Conservation (phyloP, 306 rosid species). For the Hippophae rhamnoides region DNA sequence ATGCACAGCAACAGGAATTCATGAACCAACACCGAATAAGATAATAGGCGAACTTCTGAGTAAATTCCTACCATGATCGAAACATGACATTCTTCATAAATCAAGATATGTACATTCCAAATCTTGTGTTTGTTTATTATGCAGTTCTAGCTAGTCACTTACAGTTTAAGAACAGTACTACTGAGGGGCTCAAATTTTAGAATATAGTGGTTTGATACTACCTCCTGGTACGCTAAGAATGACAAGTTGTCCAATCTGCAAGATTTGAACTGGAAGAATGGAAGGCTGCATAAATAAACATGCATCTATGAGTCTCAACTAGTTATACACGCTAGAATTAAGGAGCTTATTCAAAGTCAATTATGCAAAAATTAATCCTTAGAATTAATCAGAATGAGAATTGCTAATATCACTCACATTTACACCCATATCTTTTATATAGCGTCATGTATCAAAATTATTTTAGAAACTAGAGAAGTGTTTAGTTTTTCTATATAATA, state of each 20-base stretch:
- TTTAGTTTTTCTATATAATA: no score
- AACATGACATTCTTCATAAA: neutral
- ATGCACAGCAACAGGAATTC: neutral
- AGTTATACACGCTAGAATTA: neutral
- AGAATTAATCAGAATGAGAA: neutral
- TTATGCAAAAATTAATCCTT: neutral
- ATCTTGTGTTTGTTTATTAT: neutral
- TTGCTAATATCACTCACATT: no score
- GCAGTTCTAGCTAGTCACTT: neutral
- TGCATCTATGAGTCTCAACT: neutral
- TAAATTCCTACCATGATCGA: neutral
- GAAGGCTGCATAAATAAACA: constrained; percentile 17
- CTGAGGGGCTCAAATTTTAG: neutral
- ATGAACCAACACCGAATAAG: neutral
- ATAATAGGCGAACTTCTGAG: neutral
- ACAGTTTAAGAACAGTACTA: neutral
- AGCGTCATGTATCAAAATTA: no score
- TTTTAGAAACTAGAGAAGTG: no score
- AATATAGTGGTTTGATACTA: neutral
- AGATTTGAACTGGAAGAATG: constrained; percentile 15
- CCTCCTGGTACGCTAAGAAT: constrained; percentile 19
- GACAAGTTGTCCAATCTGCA: constrained; percentile 18
- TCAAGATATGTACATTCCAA: no score
- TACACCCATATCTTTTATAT: no score
- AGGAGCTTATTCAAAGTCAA: neutral